phyloP scores from a whole-genome alignment of 805 yeast species.

The Saccharomycopsis sp. region DNA sequence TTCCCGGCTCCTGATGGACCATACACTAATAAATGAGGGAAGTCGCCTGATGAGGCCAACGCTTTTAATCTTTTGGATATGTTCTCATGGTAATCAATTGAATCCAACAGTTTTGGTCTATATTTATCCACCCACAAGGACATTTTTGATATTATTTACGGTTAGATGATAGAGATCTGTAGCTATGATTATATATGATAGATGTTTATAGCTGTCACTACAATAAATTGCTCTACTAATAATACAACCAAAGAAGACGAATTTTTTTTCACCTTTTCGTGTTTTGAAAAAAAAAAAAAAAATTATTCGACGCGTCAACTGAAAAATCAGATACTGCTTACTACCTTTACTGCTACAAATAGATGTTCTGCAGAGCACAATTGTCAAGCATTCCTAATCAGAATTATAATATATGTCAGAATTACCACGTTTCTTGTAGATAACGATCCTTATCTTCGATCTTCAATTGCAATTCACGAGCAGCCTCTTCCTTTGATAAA shows the following conservation, averaged over 20 bases:
- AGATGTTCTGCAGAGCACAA: no score
- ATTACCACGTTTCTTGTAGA: constrained; percentile 85
- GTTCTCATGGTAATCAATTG: constrained; percentile 58
- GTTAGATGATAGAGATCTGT: no score
- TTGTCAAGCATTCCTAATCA: no score
- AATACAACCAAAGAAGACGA: no score
- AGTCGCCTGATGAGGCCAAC: constrained; percentile 66
- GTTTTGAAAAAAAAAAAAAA: no score
- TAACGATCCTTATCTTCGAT: constrained; percentile 65
- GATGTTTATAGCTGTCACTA: no score
- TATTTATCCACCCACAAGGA: constrained; percentile 96
- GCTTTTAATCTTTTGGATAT: constrained; percentile 61
- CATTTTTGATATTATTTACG: constrained; percentile 40
- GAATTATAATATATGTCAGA: not conserved
- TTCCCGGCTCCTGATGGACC: constrained; percentile 98
- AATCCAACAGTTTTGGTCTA: constrained; percentile 64
- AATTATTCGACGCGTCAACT: no score
- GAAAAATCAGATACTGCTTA: no score
- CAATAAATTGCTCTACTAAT: no score
- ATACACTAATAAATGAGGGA: constrained; percentile 87
- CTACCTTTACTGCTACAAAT: no score
- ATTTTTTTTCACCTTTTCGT: no score
- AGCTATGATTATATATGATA: no score
- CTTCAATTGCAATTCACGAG: constrained; percentile 37
- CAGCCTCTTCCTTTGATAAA: constrained; percentile 40